These are phyloP conservation scores for Ophiorrhiza pumila DNA, from an alignment of 257 asterid species.

Conservation along the genomic window DNA sequence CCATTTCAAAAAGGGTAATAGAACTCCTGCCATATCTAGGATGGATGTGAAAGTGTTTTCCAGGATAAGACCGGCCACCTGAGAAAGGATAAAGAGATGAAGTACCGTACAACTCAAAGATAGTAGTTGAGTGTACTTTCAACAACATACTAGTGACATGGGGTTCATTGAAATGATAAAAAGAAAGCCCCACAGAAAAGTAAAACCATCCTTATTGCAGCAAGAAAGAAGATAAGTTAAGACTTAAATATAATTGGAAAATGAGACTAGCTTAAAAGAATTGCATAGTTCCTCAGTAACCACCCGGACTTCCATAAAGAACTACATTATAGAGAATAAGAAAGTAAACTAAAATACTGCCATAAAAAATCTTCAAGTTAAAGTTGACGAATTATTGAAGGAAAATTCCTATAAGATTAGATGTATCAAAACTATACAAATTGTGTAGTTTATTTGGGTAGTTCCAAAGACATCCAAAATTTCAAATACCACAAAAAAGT, in stretches of 20 bases:
- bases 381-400: background rate
- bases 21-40: conserved; percentile 97
- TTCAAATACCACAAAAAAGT: background rate
- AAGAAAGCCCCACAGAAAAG: background rate
- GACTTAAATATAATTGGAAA: background rate
- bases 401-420: background rate
- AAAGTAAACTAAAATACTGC: background rate
- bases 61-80: conserved; percentile 81
- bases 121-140: conserved; percentile 1
- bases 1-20: conserved; percentile 83
- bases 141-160: background rate
- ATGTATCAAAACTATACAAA: background rate
- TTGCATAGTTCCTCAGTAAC: background rate
- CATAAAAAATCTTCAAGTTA: background rate
- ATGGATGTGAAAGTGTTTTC: conserved; percentile 97
- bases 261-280: background rate
- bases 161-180: conserved; percentile 1
- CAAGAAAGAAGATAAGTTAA: background rate
- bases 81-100: conserved; percentile 13
- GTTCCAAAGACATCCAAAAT: background rate
- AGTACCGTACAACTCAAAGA: conserved; percentile 17
- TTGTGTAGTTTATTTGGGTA: too few relatives aligned
- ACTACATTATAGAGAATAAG: background rate
- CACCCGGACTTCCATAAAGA: background rate
- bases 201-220: background rate